Percentiles rank a stretch among this genome's conserved stretches.
Evolutionary conservation across 352 stramenopile genomes (phyloP).

Genomic region (Pythium aquatile): DNA sequence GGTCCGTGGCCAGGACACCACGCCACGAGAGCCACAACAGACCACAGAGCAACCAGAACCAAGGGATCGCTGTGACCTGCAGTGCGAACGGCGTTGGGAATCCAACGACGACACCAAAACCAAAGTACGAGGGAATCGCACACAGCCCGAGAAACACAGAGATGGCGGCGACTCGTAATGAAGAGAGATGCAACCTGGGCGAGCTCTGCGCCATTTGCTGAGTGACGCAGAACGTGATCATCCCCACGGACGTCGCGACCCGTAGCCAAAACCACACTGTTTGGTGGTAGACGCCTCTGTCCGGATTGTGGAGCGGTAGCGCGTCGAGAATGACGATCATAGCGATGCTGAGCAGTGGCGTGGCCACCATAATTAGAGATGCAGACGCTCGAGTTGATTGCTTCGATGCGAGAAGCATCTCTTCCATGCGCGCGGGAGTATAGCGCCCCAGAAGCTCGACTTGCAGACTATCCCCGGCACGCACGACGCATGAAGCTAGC

Average conservation of each 20-base stretch:
- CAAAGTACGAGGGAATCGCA: background rate
- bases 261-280: slow-evolving; percentile 8
- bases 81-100: slow-evolving; percentile 14
- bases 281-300: background rate
- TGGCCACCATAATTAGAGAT: background rate
- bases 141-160: background rate
- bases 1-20: background rate
- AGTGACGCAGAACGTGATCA: slow-evolving; percentile 8
- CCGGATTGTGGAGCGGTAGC: background rate
- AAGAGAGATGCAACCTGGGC: slow-evolving; percentile 2
- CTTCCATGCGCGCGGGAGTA: background rate
- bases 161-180: background rate
- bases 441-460: slow-evolving; percentile 3
- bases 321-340: background rate
- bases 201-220: background rate
- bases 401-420: background rate
- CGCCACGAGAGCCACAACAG: background rate
- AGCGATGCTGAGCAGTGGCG: slow-evolving; percentile 1
- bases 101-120: background rate
- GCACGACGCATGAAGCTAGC: background rate
- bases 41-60: background rate
- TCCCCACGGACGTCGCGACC: background rate
- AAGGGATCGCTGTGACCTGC: background rate
- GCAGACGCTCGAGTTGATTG: too few species aligned
- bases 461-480: background rate